Percentiles rank a stretch among this genome's conserved stretches.
These are phyloP conservation scores for Breynia disticha DNA, from an alignment of 441 rosid species.

Conservation along the genomic window DNA sequence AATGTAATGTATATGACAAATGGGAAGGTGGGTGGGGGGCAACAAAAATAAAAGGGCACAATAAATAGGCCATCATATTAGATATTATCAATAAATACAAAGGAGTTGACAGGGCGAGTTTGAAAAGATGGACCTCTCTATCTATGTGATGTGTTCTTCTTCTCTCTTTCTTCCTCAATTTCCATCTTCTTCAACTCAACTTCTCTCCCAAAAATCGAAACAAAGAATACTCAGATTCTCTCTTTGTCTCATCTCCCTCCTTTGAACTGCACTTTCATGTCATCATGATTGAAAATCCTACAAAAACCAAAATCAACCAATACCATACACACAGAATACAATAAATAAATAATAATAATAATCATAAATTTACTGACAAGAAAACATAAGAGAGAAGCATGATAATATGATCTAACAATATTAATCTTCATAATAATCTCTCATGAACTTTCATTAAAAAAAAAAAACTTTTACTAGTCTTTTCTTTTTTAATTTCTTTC, in stretches of 20 bases:
- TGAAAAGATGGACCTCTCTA: slow-evolving; percentile 47
- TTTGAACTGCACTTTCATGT: slow-evolving; percentile 27
- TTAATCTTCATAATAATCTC: no score
- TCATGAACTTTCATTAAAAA: no score
- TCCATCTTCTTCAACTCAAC: background rate
- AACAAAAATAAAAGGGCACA: slow-evolving; percentile 32
- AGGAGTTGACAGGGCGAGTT: slow-evolving; percentile 46
- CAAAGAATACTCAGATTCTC: slow-evolving; percentile 33
- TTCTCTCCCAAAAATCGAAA: background rate
- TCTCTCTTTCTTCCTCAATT: slow-evolving; percentile 7
- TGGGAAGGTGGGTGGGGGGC: slow-evolving; percentile 31
- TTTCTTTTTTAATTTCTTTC: no score
- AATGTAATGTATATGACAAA: slow-evolving; percentile 8
- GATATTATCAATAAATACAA: slow-evolving; percentile 43
- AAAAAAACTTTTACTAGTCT: no score
- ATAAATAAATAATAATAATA: background rate
- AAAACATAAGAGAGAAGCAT: slow-evolving; percentile 10
- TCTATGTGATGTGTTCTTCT: no score
- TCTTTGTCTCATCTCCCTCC: slow-evolving; percentile 37
- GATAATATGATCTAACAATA: no score
- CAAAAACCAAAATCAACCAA: slow-evolving; percentile 16
- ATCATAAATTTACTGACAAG: background rate
- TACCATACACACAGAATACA: background rate
- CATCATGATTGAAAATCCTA: slow-evolving; percentile 30
- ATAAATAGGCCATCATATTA: slow-evolving; percentile 31